These are phyloP conservation scores for Phytopythium aichiense DNA, from an alignment of 352 stramenopile genomes.

Conservation along the genomic window DNA sequence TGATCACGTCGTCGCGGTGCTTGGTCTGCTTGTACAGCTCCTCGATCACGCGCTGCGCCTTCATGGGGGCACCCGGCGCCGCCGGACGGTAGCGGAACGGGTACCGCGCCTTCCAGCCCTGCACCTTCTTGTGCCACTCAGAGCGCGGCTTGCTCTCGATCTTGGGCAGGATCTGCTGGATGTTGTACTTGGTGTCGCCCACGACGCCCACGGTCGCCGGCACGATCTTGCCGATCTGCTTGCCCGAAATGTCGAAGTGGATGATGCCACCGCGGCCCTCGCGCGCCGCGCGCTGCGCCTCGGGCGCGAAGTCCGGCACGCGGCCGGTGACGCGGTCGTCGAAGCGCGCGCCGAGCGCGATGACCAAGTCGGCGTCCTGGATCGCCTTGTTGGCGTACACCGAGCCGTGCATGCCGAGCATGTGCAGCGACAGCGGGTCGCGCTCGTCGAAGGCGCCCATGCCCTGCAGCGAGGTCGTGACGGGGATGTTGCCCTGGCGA, in stretches of 20 bases:
- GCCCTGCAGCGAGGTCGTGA: slow-evolving; percentile 93
- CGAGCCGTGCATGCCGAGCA: slow-evolving; percentile 97
- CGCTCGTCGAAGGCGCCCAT: slow-evolving; percentile 94
- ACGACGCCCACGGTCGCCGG: slow-evolving; percentile 74
- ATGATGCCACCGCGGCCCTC: slow-evolving; percentile 94
- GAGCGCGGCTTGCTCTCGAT: slow-evolving; percentile 76
- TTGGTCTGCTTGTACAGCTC: slow-evolving; percentile 95
- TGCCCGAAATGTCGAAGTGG: slow-evolving; percentile 93
- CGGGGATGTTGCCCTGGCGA: slow-evolving; percentile 91
- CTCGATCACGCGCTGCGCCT: slow-evolving; percentile 92
- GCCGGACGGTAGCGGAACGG: slow-evolving; percentile 90
- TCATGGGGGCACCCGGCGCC: slow-evolving; percentile 76
- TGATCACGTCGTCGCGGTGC: slow-evolving; percentile 87
- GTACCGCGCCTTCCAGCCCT: slow-evolving; percentile 89
- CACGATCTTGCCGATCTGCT: slow-evolving; percentile 86
- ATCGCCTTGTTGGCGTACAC: slow-evolving; percentile 96
- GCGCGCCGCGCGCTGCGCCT: slow-evolving; percentile 86
- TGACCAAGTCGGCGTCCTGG: slow-evolving; percentile 93
- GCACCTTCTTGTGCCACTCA: slow-evolving; percentile 91
- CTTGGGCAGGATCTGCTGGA: slow-evolving; percentile 86
- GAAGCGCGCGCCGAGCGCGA: slow-evolving; percentile 93
- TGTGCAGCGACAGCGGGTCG: slow-evolving; percentile 92
- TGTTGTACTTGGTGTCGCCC: slow-evolving; percentile 89
- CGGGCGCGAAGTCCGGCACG: slow-evolving; percentile 91
- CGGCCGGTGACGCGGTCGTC: slow-evolving; percentile 95